phyloP scores from a whole-genome alignment of 1,284 basidiomycete species.

The Caloboletus firmus region DNA sequence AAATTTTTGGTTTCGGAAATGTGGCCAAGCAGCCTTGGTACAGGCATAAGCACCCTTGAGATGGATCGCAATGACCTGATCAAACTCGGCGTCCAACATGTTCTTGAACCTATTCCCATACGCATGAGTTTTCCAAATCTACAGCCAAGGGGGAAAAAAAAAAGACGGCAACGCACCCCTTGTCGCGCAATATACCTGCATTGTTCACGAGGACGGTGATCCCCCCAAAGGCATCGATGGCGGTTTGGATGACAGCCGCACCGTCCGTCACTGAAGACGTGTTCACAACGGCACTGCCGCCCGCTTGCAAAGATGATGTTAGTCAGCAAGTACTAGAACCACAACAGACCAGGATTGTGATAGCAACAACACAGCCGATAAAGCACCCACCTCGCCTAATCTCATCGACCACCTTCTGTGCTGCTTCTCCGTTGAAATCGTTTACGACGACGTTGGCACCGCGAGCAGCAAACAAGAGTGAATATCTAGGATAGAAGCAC shows the following conservation, averaged over 20 bases:
- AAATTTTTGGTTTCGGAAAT: constrained; percentile 94
- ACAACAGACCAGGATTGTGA: background rate
- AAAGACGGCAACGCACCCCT: constrained; percentile 52
- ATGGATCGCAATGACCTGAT: constrained; percentile 87
- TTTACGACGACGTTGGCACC: constrained; percentile 96
- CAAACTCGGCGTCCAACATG: constrained; percentile 89
- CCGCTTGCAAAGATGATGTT: constrained; percentile 49
- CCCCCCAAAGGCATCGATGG: constrained; percentile 83
- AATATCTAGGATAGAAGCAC: constrained; percentile 64
- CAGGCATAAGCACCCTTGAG: constrained; percentile 95
- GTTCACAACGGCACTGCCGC: constrained; percentile 86
- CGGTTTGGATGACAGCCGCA: constrained; percentile 82
- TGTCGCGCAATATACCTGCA: constrained; percentile 89
- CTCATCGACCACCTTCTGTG: constrained; percentile 91
- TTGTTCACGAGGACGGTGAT: constrained; percentile 93
- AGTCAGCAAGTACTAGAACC: background rate
- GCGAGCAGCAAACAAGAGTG: constrained; percentile 84
- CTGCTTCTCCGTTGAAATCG: constrained; percentile 87
- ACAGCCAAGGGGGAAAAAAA: background rate
- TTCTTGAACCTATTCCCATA: constrained; percentile 74
- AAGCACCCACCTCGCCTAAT: constrained; percentile 71
- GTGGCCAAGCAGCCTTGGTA: constrained; percentile 94
- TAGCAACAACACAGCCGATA: background rate
- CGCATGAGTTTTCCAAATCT: background rate
- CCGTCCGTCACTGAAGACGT: constrained; percentile 91